Evolutionary conservation across 257 asterid genomes (phyloP), one percentile per base, ranked within the genome.

Genomic region (Lavandula angustifolia): DNA sequence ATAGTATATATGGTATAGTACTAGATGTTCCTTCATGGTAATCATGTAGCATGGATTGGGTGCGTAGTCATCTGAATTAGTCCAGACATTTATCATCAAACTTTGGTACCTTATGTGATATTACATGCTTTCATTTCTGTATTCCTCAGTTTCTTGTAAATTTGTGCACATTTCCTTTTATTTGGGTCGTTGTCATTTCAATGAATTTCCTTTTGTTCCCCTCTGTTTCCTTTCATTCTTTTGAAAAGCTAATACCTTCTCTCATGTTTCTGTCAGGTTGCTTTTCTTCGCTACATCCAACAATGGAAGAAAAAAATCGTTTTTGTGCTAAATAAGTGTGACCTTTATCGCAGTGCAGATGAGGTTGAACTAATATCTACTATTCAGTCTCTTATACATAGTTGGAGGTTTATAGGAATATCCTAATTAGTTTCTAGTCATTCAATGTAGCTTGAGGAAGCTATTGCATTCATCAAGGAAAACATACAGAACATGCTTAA

Each of bases 231-330:
- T 74, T 53, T 72, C 64, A 74, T 50, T 66, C 14, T 27, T 58
- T 60, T 10, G 16, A 50, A 68, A 78, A 52, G 59, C 76, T 78
- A 50, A 79, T 66, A 33, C 48, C 32, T 17, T 43, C 47, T 55
- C 41, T 50, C 48, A 62, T 77, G 75, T 62, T 60, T 46, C 55
- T 66, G 57, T 52, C 88, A 90, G 98, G 97, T 90, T 70, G 62
- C 77, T 73, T 90, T 94, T 83, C 95, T 94, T 66, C 96, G 95
- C 71, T 94, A 90, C 68, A 90, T 82, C 73, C 99, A 94, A 74
- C 92, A 90, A 64, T 94, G 98, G 99, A 79, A 81, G 90, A 90
- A 94, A 74, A 88, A 85, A 70, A 71, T 87, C 58, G 90, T 94
- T 60, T 87, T 94, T 29, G 96, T 90, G 80, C 85, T 94, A 75